phyloP scores from a whole-genome alignment of 352 stramenopile species.

The Ophiocytium majus region DNA sequence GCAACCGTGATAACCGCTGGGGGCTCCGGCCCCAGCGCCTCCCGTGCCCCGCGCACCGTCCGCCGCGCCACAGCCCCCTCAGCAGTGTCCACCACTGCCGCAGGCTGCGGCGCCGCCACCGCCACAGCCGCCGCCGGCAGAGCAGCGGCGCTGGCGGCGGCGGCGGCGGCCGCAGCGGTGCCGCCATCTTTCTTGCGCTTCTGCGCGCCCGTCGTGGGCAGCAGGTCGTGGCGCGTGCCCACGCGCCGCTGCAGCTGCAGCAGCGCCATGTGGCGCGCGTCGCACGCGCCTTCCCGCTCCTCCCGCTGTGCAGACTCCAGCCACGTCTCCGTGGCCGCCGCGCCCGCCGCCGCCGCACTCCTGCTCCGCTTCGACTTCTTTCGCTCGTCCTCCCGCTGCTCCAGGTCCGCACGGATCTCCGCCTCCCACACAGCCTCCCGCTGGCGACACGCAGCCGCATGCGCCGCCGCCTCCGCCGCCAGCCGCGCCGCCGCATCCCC shows the following conservation, averaged over 20 bases:
- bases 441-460: neutral
- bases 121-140: neutral
- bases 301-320: neutral
- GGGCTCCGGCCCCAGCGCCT: neutral
- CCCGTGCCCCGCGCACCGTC: neutral
- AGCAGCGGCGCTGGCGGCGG: neutral
- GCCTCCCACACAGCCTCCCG: neutral
- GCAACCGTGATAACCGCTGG: neutral
- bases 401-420: neutral
- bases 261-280: neutral
- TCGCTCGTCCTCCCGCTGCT: neutral
- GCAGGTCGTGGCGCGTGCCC: neutral
- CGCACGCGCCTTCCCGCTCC: neutral
- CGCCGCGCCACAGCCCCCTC: neutral
- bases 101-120: neutral
- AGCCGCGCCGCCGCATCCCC: neutral
- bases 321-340: neutral
- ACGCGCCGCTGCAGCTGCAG: constrained; percentile 21
- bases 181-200: neutral
- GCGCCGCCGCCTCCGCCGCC: neutral
- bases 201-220: neutral
- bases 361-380: neutral
- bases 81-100: neutral
- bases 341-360: no score
- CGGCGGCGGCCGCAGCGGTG: neutral